Percentiles rank a stretch among this genome's conserved stretches.
Conservation (phyloP, 2,329 filamentous ascomycete species). For the Aquanectria penicillioides region DNA sequence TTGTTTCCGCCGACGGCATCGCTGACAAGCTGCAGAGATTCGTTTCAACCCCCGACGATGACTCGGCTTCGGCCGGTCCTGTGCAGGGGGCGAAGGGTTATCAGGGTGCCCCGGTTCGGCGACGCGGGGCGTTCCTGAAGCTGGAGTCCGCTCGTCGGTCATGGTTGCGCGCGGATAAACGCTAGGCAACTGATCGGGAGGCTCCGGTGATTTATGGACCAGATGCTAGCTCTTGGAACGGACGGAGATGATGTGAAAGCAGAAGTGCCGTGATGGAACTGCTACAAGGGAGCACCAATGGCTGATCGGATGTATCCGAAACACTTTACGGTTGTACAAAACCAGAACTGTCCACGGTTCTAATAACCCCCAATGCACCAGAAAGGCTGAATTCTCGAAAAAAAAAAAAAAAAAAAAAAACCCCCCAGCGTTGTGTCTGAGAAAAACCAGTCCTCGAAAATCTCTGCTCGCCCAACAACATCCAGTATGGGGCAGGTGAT, state of each 20-base stretch:
- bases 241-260: no score
- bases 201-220: no score
- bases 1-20: slow-evolving; percentile 36
- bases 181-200: no score
- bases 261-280: no score
- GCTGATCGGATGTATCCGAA: slow-evolving; percentile 6
- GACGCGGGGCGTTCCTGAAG: neutral
- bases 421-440: no score
- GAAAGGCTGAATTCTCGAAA: no score
- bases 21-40: slow-evolving; percentile 33
- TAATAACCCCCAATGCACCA: no score
- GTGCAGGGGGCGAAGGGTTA: neutral
- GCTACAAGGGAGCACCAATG: no score
- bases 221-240: no score
- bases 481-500: neutral
- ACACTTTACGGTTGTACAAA: neutral
- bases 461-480: neutral
- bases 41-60: slow-evolving; percentile 32
- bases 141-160: no score
- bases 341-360: neutral
- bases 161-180: neutral
- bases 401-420: no score
- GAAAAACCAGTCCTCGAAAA: neutral
- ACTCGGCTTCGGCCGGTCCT: neutral
- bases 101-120: slow-evolving; percentile 1